These are phyloP conservation scores for Microthlaspi erraticum DNA, from an alignment of 345 rosid species.

Conservation along the genomic window DNA sequence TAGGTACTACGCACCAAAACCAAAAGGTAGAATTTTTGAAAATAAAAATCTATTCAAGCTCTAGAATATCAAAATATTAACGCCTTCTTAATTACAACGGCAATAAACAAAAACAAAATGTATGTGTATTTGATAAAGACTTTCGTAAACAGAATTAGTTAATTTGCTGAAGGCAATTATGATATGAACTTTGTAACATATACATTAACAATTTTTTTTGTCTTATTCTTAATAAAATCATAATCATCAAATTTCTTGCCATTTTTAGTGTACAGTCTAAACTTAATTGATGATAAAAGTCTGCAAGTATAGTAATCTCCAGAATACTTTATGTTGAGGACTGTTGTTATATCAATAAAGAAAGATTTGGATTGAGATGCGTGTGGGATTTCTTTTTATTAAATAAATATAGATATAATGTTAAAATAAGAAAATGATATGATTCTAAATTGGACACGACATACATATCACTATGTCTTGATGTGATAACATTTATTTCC, in stretches of 20 bases:
- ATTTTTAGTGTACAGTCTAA: constrained; percentile 16
- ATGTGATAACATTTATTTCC: constrained; percentile 41
- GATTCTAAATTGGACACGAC: constrained; percentile 51
- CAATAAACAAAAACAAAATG: not conserved
- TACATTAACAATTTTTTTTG: not conserved
- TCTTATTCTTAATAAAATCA: not conserved
- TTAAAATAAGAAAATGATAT: constrained; percentile 41
- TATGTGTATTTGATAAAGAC: not conserved
- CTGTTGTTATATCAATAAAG: constrained; percentile 42
- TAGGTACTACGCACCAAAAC: not conserved
- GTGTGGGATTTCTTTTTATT: constrained; percentile 43
- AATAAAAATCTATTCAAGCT: not conserved
- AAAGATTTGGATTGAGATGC: constrained; percentile 45
- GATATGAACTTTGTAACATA: not conserved
- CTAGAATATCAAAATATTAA: not conserved
- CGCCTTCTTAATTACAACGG: constrained; percentile 1
- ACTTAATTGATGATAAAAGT: constrained; percentile 21
- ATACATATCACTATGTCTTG: constrained; percentile 40
- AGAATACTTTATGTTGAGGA: constrained; percentile 33
- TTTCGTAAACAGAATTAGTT: constrained; percentile 1
- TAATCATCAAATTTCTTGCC: not conserved
- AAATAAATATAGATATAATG: constrained; percentile 13
- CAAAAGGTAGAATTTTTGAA: not conserved
- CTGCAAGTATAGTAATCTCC: constrained; percentile 22
- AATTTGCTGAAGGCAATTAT: not conserved